Evolutionary conservation across 352 stramenopile species (phyloP).

Genomic region (Phytophthora ramorum): DNA sequence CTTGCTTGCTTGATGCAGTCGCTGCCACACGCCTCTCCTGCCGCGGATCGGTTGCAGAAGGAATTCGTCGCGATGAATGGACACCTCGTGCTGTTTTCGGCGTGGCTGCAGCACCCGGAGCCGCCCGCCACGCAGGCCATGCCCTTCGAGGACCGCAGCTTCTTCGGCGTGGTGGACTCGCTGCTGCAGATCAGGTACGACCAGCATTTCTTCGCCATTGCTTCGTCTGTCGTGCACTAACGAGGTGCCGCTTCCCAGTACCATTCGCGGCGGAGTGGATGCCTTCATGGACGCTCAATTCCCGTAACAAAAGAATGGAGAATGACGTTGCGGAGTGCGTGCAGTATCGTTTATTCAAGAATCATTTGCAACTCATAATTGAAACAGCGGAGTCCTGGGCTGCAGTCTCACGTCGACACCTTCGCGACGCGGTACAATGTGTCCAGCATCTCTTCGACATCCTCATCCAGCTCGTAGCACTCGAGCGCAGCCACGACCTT

Average conservation of each 20-base stretch:
- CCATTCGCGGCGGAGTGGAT: conserved; percentile 69
- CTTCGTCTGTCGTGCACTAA: conserved; percentile 12
- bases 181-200: conserved; percentile 74
- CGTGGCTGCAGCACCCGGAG: conserved; percentile 80
- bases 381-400: conserved; percentile 11
- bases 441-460: conserved; percentile 89
- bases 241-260: conserved; percentile 32
- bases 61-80: conserved; percentile 60
- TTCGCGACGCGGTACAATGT: conserved; percentile 83
- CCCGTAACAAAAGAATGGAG: conserved; percentile 22
- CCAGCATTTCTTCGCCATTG: background rate
- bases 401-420: conserved; percentile 36
- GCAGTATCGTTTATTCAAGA: conserved; percentile 22
- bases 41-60: conserved; percentile 23
- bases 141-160: conserved; percentile 69
- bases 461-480: conserved; percentile 81
- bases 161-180: conserved; percentile 80
- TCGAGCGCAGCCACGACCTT: conserved; percentile 82
- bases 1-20: conserved; percentile 32
- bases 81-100: conserved; percentile 71
- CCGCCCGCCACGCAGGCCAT: conserved; percentile 70
- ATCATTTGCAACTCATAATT: conserved; percentile 24
- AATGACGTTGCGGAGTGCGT: conserved; percentile 8
- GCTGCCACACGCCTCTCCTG: conserved; percentile 42
- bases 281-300: conserved; percentile 61